Evolutionary conservation across 2,329 filamentous ascomycete genomes (phyloP), one percentile per base, ranked within the genome.

Genomic region (Aureobasidium vineae): DNA sequence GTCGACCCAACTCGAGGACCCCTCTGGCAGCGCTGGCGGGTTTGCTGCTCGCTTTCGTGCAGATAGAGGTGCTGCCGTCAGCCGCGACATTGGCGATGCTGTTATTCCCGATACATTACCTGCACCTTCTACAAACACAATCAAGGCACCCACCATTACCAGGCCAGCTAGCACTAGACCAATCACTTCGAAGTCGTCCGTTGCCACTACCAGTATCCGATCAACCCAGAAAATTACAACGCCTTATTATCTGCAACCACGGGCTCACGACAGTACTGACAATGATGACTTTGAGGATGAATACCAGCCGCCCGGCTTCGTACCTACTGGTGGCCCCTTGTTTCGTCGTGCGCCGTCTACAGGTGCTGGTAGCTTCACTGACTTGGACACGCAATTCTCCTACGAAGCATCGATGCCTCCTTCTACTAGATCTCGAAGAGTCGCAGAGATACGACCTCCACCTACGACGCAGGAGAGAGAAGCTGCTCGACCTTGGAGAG

Each of bases 31-130:
- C 21, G 59, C 40, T 43, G 65, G n/a, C n/a, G 65, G 57, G 6
- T 64, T 67, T 59, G 59, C 59, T 23, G 57, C 47, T n/a, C 41
- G 56, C 5, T 67, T 67, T 8, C 45, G 33, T 40, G 50, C 43
- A 16, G 60, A 49, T 16, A 50, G 59, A 64, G 66, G 66, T 21
- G 66, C 66, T 26, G 49, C 66, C 23, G 38, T 49, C 13, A 43
- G n/a, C 3, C 57, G 60, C 10, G 40, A 67, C 31, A 52, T 23
- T n/a, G 50, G 28, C 19, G 59, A 94, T 80, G 68, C 82, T 80
- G 71, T 85, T 23, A 8, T 19, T 41, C 33, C 59, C 28, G 45
- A 41, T 11, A 15, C 31, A 11, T 49, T 63, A 15, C 59, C 59
- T 38, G 28, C 31, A 21, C 59, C 31, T 21, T 5, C 15, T 1